These are phyloP conservation scores for Entomortierella beljakovae DNA, from an alignment of 192 early-diverging fungal genomes.

Conservation along the genomic window DNA sequence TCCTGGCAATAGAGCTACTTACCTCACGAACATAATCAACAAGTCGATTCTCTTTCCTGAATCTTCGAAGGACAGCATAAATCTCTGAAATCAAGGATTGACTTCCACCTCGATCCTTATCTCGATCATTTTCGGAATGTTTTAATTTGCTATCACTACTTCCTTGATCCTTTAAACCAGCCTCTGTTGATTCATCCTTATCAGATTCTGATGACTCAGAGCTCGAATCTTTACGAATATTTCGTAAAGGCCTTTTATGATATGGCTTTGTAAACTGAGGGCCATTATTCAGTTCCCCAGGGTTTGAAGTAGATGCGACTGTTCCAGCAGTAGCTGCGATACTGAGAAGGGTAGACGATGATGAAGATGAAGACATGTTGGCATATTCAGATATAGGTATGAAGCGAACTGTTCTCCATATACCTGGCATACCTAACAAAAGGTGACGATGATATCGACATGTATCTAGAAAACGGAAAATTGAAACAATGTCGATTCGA, in stretches of 20 bases:
- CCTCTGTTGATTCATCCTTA: background rate
- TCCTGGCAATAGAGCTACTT: background rate
- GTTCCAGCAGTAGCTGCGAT: background rate
- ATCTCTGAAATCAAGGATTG: slow-evolving; percentile 44
- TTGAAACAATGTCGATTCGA: slow-evolving; percentile 58
- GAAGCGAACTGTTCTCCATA: slow-evolving; percentile 58
- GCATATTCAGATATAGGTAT: slow-evolving; percentile 40
- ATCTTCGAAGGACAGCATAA: slow-evolving; percentile 61
- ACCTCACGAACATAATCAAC: slow-evolving; percentile 56
- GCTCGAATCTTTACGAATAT: background rate
- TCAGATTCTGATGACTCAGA: slow-evolving; percentile 5
- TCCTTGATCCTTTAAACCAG: background rate
- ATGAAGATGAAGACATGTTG: background rate
- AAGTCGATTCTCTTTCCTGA: slow-evolving; percentile 55
- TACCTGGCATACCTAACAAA: slow-evolving; percentile 49
- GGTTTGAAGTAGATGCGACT: background rate
- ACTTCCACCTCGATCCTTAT: slow-evolving; percentile 48
- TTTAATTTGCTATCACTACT: slow-evolving; percentile 8
- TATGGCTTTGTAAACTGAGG: slow-evolving; percentile 2
- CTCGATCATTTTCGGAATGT: slow-evolving; percentile 49
- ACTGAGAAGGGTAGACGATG: background rate
- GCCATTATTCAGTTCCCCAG: background rate
- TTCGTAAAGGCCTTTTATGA: background rate
- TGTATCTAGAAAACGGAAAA: slow-evolving; percentile 59
- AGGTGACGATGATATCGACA: slow-evolving; percentile 54